These are phyloP conservation scores for Penicillium sp. DNA, from an alignment of 2,329 filamentous ascomycete species.

Conservation along the genomic window DNA sequence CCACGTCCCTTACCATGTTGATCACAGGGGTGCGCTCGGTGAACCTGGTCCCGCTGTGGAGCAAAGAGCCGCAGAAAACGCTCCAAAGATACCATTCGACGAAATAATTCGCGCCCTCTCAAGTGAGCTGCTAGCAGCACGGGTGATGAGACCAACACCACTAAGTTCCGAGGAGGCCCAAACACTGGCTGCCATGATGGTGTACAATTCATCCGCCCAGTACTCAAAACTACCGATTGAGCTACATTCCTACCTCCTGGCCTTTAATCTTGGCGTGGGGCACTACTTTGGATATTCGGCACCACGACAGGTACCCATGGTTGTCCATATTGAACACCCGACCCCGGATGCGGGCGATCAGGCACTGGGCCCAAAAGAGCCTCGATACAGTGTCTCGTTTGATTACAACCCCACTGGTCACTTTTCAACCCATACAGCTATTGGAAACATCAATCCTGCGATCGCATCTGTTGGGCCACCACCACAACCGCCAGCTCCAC, in stretches of 20 bases:
- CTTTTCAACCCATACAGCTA: conserved; percentile 29
- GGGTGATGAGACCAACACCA: conserved; percentile 24
- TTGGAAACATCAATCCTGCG: conserved; percentile 18
- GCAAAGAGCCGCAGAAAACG: conserved; percentile 7
- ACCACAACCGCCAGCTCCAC: conserved; percentile 8
- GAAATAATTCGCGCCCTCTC: conserved; percentile 35
- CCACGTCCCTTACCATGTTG: not conserved
- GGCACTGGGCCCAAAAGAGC: conserved; percentile 7
- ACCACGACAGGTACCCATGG: conserved; percentile 25
- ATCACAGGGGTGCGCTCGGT: not conserved
- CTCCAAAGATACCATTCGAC: conserved; percentile 27
- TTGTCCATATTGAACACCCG: conserved; percentile 24
- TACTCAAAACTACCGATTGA: conserved; percentile 29
- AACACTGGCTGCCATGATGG: conserved; percentile 31
- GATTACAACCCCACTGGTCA: conserved; percentile 1
- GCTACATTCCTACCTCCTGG: conserved; percentile 28
- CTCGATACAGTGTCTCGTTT: conserved; percentile 1
- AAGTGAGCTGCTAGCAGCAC: conserved; percentile 31
- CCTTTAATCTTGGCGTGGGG: conserved; percentile 38
- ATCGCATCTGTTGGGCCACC: conserved; percentile 2
- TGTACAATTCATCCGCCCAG: conserved; percentile 31
- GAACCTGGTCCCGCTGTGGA: not conserved
- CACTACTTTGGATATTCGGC: conserved; percentile 34
- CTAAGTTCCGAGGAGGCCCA: conserved; percentile 33
- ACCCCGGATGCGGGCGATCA: conserved; percentile 3